phyloP scores from a whole-genome alignment of 768 basidiomycete genomes.

The Rickenella mellea region DNA sequence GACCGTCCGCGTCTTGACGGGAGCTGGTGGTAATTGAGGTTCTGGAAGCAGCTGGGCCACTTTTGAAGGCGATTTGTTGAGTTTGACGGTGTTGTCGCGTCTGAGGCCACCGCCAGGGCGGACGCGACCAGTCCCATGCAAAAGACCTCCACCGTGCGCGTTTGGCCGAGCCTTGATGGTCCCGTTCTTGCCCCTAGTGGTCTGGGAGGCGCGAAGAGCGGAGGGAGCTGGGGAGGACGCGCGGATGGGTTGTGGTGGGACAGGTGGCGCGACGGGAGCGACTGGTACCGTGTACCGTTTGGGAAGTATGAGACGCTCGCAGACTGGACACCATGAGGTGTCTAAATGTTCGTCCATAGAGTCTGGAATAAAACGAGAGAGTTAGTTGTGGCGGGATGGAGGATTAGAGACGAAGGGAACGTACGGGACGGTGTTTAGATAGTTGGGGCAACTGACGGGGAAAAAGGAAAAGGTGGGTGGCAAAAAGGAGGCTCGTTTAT shows the following conservation, averaged over 20 bases:
- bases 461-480: too few relatives aligned
- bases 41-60: slow-evolving; percentile 15
- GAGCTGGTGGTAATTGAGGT: slow-evolving; percentile 18
- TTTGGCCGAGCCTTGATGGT: slow-evolving; percentile 26
- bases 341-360: slow-evolving; percentile 38
- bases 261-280: slow-evolving; percentile 14
- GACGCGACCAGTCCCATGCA: slow-evolving; percentile 56
- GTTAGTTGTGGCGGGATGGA: too few relatives aligned
- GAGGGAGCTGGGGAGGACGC: slow-evolving; percentile 11
- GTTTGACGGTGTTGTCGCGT: slow-evolving; percentile 25
- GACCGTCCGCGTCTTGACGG: slow-evolving; percentile 48
- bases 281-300: slow-evolving; percentile 53
- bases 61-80: slow-evolving; percentile 12
- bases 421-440: too few relatives aligned
- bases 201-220: slow-evolving; percentile 18
- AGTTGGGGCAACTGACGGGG: too few relatives aligned
- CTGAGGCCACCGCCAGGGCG: slow-evolving; percentile 36
- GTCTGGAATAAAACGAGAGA: too few relatives aligned
- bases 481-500: too few relatives aligned
- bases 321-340: slow-evolving; percentile 74
- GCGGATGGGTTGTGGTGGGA: slow-evolving; percentile 10
- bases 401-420: too few relatives aligned
- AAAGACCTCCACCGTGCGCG: slow-evolving; percentile 37
- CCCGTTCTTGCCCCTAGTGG: slow-evolving; percentile 23
- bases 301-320: slow-evolving; percentile 72